phyloP scores from a whole-genome alignment of 2,329 filamentous ascomycete genomes.

The Helminthosporium solani region DNA sequence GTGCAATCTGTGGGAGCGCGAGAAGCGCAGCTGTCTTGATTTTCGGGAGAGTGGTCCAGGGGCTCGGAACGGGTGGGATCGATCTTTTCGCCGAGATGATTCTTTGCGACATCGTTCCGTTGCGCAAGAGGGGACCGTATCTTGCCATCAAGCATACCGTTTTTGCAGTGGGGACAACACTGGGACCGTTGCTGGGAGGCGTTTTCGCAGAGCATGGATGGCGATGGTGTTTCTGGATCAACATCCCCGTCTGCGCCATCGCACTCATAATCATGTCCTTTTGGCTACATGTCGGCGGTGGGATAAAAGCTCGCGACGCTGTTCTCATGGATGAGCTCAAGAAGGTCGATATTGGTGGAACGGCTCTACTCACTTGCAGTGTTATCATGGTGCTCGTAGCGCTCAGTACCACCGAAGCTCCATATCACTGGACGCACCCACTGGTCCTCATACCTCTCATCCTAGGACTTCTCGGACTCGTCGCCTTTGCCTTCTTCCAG shows the following conservation, averaged over 20 bases:
- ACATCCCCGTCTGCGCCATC: constrained; percentile 35
- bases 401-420: constrained; percentile 48
- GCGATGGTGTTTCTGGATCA: constrained; percentile 51
- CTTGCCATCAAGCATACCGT: constrained; percentile 28
- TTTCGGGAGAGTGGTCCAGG: constrained; percentile 57
- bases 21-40: constrained; percentile 51
- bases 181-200: constrained; percentile 36
- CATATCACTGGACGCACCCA: constrained; percentile 46
- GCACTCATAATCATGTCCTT: constrained; percentile 29
- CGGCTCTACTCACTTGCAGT: constrained; percentile 44
- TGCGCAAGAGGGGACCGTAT: constrained; percentile 49
- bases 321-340: constrained; percentile 19
- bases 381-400: constrained; percentile 47
- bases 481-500: constrained; percentile 45
- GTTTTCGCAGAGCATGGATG: constrained; percentile 41
- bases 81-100: constrained; percentile 51
- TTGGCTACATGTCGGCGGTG: constrained; percentile 28
- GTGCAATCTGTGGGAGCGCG: constrained; percentile 54
- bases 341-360: constrained; percentile 49
- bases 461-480: constrained; percentile 45
- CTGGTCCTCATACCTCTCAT: constrained; percentile 48
- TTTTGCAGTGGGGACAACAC: constrained; percentile 26
- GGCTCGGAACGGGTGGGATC: constrained; percentile 52
- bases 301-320: constrained; percentile 12
- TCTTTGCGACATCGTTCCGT: constrained; percentile 53